These are phyloP conservation scores for Xylariaceae sp. DNA, from an alignment of 2,329 filamentous ascomycete genomes.

Conservation along the genomic window DNA sequence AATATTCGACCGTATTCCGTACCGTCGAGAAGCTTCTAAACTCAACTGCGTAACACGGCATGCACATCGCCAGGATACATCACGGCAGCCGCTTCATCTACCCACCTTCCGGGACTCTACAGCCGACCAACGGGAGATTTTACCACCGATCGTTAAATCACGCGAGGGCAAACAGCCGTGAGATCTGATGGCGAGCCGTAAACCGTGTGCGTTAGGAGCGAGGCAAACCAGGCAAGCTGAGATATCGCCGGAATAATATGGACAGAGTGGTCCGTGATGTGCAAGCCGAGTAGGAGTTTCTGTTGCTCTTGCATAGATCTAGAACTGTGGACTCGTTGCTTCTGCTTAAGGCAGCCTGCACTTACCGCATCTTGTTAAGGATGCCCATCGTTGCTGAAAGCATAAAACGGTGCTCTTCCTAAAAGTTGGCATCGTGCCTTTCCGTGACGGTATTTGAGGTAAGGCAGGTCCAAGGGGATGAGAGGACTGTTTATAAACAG, in stretches of 20 bases:
- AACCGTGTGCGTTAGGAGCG: background rate
- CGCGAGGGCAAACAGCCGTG: background rate
- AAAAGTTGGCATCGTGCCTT: background rate
- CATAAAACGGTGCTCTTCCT: background rate
- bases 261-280: background rate
- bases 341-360: background rate
- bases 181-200: background rate
- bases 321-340: background rate
- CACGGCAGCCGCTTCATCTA: background rate
- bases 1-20: no score
- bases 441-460: background rate
- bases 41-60: background rate
- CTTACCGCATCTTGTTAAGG: background rate
- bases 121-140: background rate
- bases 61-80: background rate
- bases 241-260: background rate
- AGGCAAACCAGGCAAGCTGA: background rate
- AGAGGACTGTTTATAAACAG: slow-evolving; percentile 3
- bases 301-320: background rate
- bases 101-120: background rate
- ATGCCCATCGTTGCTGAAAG: background rate
- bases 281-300: background rate
- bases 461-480: background rate
- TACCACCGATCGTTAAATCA: background rate
- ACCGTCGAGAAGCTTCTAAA: no score